These are phyloP conservation scores for Ganoderma sinense DNA, from an alignment of 1,284 basidiomycete species.

Conservation along the genomic window DNA sequence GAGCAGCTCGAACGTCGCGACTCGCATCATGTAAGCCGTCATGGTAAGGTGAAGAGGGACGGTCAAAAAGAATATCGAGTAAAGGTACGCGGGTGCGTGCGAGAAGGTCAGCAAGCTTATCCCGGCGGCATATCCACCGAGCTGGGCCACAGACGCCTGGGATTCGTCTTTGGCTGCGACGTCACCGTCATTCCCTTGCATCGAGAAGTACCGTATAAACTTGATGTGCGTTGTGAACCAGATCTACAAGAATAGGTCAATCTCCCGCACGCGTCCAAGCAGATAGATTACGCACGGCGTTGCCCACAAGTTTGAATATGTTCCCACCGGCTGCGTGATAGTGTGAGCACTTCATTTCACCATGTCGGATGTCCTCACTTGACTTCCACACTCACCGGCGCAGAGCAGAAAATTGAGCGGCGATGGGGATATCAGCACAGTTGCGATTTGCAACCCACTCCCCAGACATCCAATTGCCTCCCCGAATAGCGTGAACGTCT, in stretches of 20 bases:
- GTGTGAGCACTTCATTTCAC: not conserved
- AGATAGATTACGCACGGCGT: slow-evolving; percentile 33
- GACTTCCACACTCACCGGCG: slow-evolving; percentile 32
- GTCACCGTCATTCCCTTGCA: slow-evolving; percentile 41
- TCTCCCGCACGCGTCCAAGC: slow-evolving; percentile 1
- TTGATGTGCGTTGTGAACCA: slow-evolving; percentile 45
- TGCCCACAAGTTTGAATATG: slow-evolving; percentile 41
- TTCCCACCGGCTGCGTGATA: slow-evolving; percentile 39
- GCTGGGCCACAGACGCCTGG: slow-evolving; percentile 40
- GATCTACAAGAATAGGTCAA: slow-evolving; percentile 25
- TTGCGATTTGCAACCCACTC: slow-evolving; percentile 40
- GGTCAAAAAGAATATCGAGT: slow-evolving; percentile 38
- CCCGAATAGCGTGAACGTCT: slow-evolving; percentile 40
- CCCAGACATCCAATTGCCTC: slow-evolving; percentile 36
- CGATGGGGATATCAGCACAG: slow-evolving; percentile 36
- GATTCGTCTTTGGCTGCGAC: slow-evolving; percentile 44
- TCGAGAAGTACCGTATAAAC: slow-evolving; percentile 42
- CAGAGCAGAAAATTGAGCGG: slow-evolving; percentile 39
- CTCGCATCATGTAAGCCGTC: slow-evolving; percentile 39
- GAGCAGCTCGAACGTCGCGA: slow-evolving; percentile 41
- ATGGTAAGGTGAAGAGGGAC: slow-evolving; percentile 37
- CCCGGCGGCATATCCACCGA: slow-evolving; percentile 40
- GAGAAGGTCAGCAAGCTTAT: slow-evolving; percentile 40
- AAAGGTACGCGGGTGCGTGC: slow-evolving; percentile 41
- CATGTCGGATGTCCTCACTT: not conserved